Base-by-base conservation (phyloP, 2,329 filamentous ascomycete species). In the Xylaria arbuscula region DNA sequence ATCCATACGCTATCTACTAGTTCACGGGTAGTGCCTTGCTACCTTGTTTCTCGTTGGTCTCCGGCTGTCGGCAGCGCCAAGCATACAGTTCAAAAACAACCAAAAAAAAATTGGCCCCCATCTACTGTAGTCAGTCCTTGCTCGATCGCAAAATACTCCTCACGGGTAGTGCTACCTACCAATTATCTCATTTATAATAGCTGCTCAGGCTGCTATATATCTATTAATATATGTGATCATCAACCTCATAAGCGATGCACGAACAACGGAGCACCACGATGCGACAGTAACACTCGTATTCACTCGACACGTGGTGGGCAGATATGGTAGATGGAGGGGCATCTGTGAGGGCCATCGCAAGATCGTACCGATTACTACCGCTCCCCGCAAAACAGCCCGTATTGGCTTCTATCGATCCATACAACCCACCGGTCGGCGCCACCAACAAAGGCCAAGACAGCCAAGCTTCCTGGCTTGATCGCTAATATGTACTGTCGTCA, bases 291-390 rank as follows among this genome's bases (percentile, higher is more conserved):
- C 19, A 36, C 51, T 54, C 51, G 51, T 54, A 54, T 54, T 54
- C 28, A 19, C 28, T 2, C 28, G n/a, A 34, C 51, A 54, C 45
- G 45, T 47, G 28, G 51, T 53, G 51, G 51, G 28, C 24, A 34
- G 28, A 54, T 54, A 24, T 17, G 36, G 51, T 15, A 34, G 51
- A 54, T 54, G 51, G 51, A 54, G 51, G 50, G 51, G 28, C 17
- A 19, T n/a, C 19, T 32, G 51, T 17, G 51, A 54, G 51, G 28
- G 47, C 5, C 11, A 15, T 42, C 38, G 22, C 15, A 40, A 13
- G 40, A n/a, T 19, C 15, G 11, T 0, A n/a, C 11, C 48, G 48
- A 2, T 51, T 11, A 11, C 11, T 28, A 34, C 19, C 24, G 24
- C 24, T 36, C 47, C 47, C 47, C 15, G n/a, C 48, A 51, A 3